Evolutionary conservation across 129 eudicot species (phyloP).

Genomic region (Erigeron canadensis): DNA sequence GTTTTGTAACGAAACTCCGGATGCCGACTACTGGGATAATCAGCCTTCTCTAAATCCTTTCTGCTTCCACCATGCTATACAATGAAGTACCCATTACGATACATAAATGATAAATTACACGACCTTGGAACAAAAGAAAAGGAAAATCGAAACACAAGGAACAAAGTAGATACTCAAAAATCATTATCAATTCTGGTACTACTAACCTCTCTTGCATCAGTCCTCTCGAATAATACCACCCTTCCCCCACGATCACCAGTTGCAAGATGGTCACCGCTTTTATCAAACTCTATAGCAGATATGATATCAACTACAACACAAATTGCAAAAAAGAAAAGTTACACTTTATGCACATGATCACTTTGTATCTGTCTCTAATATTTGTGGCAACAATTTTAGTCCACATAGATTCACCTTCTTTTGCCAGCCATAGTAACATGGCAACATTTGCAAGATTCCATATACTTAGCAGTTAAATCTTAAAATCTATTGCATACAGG

Average conservation of each 20-base stretch:
- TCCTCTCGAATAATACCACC: slow-evolving; percentile 97
- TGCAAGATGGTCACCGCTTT: slow-evolving; percentile 98
- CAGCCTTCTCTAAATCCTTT: slow-evolving; percentile 77
- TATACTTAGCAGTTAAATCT: slow-evolving; percentile 10
- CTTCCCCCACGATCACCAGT: slow-evolving; percentile 99
- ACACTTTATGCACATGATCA: slow-evolving; percentile 5
- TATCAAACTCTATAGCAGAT: slow-evolving; percentile 99
- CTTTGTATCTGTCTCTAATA: slow-evolving; percentile 1
- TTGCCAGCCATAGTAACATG: slow-evolving; percentile 14
- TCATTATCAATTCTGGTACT: slow-evolving; percentile 12
- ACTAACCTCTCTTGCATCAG: slow-evolving; percentile 85
- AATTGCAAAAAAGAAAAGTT: slow-evolving; percentile 5
- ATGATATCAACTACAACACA: slow-evolving; percentile 83
- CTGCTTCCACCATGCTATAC: slow-evolving; percentile 75
- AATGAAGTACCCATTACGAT: slow-evolving; percentile 19
- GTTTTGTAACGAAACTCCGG: slow-evolving; percentile 99
- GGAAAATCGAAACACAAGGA: not conserved
- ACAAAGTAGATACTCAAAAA: not conserved
- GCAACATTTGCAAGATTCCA: not conserved
- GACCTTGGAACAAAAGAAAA: not conserved
- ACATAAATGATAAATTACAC: not conserved
- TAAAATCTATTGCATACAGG: slow-evolving; percentile 14
- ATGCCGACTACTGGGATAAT: slow-evolving; percentile 73
- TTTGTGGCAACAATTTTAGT: slow-evolving; percentile 10
- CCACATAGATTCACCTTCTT: slow-evolving; percentile 10